phyloP scores from a whole-genome alignment of 305 asterid species.

The Fraxinus dipetala region DNA sequence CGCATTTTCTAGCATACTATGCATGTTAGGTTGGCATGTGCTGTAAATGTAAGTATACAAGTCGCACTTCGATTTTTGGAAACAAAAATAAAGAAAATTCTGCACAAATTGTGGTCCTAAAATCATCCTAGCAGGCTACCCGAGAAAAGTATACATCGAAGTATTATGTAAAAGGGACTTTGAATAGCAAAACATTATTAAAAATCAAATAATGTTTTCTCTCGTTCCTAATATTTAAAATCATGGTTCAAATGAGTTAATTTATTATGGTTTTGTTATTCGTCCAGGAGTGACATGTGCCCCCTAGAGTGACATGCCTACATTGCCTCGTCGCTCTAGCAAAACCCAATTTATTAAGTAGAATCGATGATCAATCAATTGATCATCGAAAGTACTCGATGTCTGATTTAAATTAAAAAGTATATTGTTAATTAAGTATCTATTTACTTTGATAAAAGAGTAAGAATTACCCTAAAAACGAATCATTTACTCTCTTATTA shows the following conservation, averaged over 20 bases:
- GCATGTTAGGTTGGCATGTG: not conserved
- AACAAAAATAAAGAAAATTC: not conserved
- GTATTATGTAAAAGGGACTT: not conserved
- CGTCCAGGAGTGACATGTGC: too few species aligned
- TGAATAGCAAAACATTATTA: not conserved
- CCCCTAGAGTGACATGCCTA: too few species aligned
- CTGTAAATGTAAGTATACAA: not conserved
- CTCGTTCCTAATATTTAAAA: not conserved
- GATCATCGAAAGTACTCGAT: not conserved
- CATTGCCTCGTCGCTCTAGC: too few species aligned
- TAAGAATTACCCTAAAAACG: not conserved
- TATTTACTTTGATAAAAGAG: too few species aligned
- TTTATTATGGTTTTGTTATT: too few species aligned
- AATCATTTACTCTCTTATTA: too few species aligned
- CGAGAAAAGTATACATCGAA: not conserved
- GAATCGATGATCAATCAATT: too few species aligned
- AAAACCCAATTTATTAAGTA: too few species aligned
- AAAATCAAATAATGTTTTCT: not conserved
- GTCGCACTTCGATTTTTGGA: not conserved
- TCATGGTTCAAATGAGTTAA: not conserved
- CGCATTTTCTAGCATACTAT: not conserved
- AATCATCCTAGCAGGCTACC: not conserved
- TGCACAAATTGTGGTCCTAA: not conserved
- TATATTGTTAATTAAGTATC: too few species aligned
- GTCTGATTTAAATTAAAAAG: too few species aligned